Base-by-base conservation (phyloP, 202 grass and related monocot species). In the Hordeum pubiflorum region DNA sequence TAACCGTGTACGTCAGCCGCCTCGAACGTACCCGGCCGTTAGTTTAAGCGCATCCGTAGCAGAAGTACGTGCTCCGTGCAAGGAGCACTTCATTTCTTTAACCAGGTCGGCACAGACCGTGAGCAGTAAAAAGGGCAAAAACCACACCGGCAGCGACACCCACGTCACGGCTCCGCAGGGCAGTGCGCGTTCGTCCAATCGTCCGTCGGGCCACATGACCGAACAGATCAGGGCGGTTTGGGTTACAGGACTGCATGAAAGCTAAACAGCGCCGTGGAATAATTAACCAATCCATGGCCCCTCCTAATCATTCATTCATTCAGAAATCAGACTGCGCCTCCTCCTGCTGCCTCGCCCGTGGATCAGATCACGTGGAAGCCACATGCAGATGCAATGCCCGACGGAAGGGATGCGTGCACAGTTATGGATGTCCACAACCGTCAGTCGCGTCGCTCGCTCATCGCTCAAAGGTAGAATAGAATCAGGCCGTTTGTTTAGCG, bases 281-380 rank as follows among this genome's bases (percentile, higher is more conserved):
- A 24, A 58, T 58, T 60, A 60, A 60, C 10, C 58, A 27, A 8
- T 4, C 33, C 33, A 23, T 17, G 12, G n/a, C 72, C n/a, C 72
- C n/a, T 26, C 63, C 10, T 71, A 71, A 59, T 81, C 79, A 81
- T 71, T 26, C 69, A 43, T 6, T 54, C 50, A 15, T n/a, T n/a
- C 50, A 54, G 17, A 54, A 18, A 17, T 6, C 15, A 3, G 14
- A 52, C 17, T 6, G 48, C 46, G 2, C 46, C 15, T 43, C 36
- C 26, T 82, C 39, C 20, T 9, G 38, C 10, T 29, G 38, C 9
- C 23, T 50, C 43, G 24, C 58, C 43, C 22, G 54, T 66, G 22
- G 81, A 83, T 75, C 43, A 75, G 24, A 41, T 82, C 81, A 83
- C 59, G 81, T 83, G 59, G 32, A 64, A 0, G 15, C 20, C 79